phyloP scores from a whole-genome alignment of 306 rosid genomes.

The Gillenia trifoliata region DNA sequence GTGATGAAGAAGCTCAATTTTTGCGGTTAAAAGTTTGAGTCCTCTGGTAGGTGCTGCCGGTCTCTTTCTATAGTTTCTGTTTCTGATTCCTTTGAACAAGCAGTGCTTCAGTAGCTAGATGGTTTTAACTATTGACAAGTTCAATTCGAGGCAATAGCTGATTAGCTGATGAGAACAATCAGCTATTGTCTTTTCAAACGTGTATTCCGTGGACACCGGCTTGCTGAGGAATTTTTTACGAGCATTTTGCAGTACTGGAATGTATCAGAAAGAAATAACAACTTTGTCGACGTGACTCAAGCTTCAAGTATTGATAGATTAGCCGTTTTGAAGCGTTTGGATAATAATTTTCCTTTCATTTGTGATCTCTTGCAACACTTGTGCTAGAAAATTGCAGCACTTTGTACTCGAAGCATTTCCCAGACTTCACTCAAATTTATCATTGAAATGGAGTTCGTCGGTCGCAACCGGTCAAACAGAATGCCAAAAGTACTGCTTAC shows the following conservation, averaged over 20 bases:
- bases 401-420: not conserved
- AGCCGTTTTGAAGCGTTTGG: not conserved
- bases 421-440: no score
- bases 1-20: conserved; percentile 92
- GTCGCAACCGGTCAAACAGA: no score
- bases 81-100: conserved; percentile 1
- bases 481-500: no score
- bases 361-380: not conserved
- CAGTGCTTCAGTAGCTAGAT: not conserved
- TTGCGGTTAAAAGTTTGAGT: conserved; percentile 37
- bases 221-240: not conserved
- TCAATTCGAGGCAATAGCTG: not conserved
- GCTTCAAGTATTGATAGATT: not conserved
- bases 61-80: not conserved
- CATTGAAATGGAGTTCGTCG: no score
- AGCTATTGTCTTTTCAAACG: not conserved
- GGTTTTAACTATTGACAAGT: not conserved
- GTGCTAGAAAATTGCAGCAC: not conserved
- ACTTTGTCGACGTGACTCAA: not conserved
- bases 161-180: not conserved
- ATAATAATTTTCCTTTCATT: not conserved
- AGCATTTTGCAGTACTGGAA: not conserved
- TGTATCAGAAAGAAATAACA: not conserved
- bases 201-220: not conserved
- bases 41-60: conserved; percentile 15